Evolutionary conservation across 2,329 filamentous ascomycete species (phyloP).

Genomic region (Penicillium brevicompactum): DNA sequence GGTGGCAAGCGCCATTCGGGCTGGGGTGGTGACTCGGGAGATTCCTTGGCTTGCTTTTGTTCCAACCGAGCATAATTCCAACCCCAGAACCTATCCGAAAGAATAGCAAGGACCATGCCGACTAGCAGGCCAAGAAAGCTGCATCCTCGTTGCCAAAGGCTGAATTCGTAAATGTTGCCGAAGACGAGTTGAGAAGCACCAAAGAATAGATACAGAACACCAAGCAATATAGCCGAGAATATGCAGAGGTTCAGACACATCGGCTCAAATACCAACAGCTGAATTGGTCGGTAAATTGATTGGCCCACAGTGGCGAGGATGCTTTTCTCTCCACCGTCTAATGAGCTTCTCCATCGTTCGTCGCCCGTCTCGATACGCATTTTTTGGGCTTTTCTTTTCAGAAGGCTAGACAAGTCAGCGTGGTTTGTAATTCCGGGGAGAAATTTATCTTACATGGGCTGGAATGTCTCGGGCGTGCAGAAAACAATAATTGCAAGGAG

Average conservation of each 20-base stretch:
- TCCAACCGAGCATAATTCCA: constrained; percentile 21
- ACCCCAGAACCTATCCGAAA: constrained; percentile 46
- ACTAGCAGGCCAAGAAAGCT: constrained; percentile 61
- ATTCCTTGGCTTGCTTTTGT: too few relatives aligned
- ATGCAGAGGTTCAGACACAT: constrained; percentile 82
- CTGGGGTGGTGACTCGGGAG: constrained; percentile 20
- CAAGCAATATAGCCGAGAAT: constrained; percentile 77
- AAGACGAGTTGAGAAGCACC: constrained; percentile 83
- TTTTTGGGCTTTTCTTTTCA: neutral
- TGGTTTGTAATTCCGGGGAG: too few relatives aligned
- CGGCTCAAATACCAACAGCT: constrained; percentile 76
- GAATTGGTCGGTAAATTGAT: constrained; percentile 67
- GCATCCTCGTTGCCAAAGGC: constrained; percentile 74
- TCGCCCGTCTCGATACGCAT: too few relatives aligned
- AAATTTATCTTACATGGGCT: constrained; percentile 43
- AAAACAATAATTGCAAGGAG: constrained; percentile 45
- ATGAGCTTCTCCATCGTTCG: too few relatives aligned
- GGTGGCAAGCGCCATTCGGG: neutral
- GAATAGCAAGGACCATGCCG: constrained; percentile 45
- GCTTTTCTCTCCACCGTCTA: too few relatives aligned
- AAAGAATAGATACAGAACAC: constrained; percentile 86
- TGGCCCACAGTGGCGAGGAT: constrained; percentile 23
- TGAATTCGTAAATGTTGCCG: constrained; percentile 70
- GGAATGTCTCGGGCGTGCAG: constrained; percentile 81
- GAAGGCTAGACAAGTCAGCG: constrained; percentile 4